Evolutionary conservation across 805 yeast genomes (phyloP).

Genomic region (Candida boidinii): DNA sequence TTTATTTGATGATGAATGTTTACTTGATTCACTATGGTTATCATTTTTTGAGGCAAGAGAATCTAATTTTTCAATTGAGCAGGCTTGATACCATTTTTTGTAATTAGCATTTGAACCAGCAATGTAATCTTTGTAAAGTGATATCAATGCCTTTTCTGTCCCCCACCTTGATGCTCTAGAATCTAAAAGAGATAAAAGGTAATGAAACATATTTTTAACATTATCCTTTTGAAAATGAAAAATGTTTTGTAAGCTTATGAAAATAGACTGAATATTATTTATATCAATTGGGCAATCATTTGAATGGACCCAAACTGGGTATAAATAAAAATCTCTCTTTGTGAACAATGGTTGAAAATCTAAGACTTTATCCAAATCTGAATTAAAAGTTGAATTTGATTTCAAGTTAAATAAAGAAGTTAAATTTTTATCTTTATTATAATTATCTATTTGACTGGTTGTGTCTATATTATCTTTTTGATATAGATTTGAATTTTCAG

Average conservation of each 20-base stretch:
- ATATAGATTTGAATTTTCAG: too few relatives aligned
- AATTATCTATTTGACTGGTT: too few relatives aligned
- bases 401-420: too few relatives aligned
- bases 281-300: constrained; percentile 38
- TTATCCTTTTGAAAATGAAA: constrained; percentile 68
- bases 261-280: constrained; percentile 48
- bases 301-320: constrained; percentile 41
- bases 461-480: too few relatives aligned
- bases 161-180: constrained; percentile 63
- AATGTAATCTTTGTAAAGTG: constrained; percentile 67
- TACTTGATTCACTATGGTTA: too few relatives aligned
- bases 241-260: constrained; percentile 39
- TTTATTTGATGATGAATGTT: too few relatives aligned
- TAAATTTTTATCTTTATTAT: too few relatives aligned
- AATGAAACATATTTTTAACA: constrained; percentile 59
- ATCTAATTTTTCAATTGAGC: too few relatives aligned
- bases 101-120: constrained; percentile 66
- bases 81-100: constrained; percentile 71
- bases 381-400: too few relatives aligned
- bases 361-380: constrained; percentile 3
- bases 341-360: too few relatives aligned
- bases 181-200: constrained; percentile 51
- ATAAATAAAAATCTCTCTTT: constrained; percentile 38
- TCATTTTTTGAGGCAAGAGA: too few relatives aligned
- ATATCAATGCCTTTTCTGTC: constrained; percentile 43